These are phyloP conservation scores for Paraphysoderma sedebokerense DNA, from an alignment of 371 early-diverging fungal genomes.

Conservation along the genomic window DNA sequence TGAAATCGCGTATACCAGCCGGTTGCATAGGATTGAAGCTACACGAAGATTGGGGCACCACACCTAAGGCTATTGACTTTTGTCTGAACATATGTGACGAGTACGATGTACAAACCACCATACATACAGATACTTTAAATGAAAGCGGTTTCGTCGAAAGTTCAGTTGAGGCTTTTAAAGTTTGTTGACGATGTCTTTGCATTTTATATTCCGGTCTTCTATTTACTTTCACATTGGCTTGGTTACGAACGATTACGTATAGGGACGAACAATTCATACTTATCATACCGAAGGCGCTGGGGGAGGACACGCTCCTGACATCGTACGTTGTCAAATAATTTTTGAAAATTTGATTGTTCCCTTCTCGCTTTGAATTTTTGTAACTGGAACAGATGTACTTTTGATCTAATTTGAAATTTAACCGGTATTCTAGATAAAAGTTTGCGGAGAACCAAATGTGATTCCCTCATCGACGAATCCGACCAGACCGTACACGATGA, in stretches of 20 bases:
- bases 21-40: constrained; percentile 86
- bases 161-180: constrained; percentile 71
- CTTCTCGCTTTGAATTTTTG: too few relatives aligned
- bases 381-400: too few relatives aligned
- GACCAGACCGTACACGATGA: constrained; percentile 73
- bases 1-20: constrained; percentile 62
- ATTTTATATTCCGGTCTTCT: too few relatives aligned
- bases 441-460: too few relatives aligned
- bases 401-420: too few relatives aligned
- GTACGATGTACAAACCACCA: constrained; percentile 74
- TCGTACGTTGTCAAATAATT: too few relatives aligned
- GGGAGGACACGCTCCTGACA: constrained; percentile 85
- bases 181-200: too few relatives aligned
- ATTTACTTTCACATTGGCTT: too few relatives aligned
- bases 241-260: too few relatives aligned
- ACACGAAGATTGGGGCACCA: constrained; percentile 90
- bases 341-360: too few relatives aligned
- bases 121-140: constrained; percentile 87
- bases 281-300: constrained; percentile 94
- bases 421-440: too few relatives aligned
- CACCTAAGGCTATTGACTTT: constrained; percentile 77
- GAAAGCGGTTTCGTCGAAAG: constrained; percentile 87
- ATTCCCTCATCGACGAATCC: constrained; percentile 77
- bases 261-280: constrained; percentile 75
- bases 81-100: constrained; percentile 71